Evolutionary conservation across 1,139 yeast genomes (phyloP), one percentile per base, ranked within the genome.

Genomic region (Maudiozyma humilis): DNA sequence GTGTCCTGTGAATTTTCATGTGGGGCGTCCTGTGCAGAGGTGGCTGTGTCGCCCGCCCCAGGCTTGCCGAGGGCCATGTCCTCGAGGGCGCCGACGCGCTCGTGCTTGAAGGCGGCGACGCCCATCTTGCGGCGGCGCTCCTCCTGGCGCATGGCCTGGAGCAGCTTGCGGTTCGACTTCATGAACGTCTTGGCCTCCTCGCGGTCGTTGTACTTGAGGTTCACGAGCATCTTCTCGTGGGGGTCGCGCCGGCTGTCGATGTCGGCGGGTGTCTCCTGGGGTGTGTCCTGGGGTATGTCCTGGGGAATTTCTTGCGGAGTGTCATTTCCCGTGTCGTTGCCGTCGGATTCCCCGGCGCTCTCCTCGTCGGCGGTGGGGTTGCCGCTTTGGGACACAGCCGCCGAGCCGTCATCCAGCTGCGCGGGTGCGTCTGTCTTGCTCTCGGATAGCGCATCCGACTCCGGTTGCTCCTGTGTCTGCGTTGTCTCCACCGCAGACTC

Each of bases 351-450:
- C 14, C 41, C 40, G 12, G 36, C 30, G 18, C 30, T 31, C 20
- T 41, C 42, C 16, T 44, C 41, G 15, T 40, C 41, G 15, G 30
- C 16, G 14, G 19, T 13, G 16, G 3, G 17, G 13, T 34, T 29
- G 27, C 37, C 20, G 45, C 59, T 61, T 6, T 63, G 63, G 15
- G 65, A 64, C 43, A 64, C 53, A 27, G 64, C 64, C 47, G 64
- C 55, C 47, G 48, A 54, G n/a, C n/a, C n/a, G n/a, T n/a, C n/a
- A 27, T 27, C 31, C n/a, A 27, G 27, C 27, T 10, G 27, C 27
- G 10, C 27, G 8, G 8, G 6, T 23, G 8, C 10, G 6, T 23
- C 27, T 10, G 27, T 23, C 27, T 23, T 23, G 27, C 8, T 23
- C 27, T 23, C 10, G 27, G 2, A 44, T 20, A 8, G 23, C 27